phyloP scores from a whole-genome alignment of 352 stramenopile genomes.

The Phytophthora megakarya region DNA sequence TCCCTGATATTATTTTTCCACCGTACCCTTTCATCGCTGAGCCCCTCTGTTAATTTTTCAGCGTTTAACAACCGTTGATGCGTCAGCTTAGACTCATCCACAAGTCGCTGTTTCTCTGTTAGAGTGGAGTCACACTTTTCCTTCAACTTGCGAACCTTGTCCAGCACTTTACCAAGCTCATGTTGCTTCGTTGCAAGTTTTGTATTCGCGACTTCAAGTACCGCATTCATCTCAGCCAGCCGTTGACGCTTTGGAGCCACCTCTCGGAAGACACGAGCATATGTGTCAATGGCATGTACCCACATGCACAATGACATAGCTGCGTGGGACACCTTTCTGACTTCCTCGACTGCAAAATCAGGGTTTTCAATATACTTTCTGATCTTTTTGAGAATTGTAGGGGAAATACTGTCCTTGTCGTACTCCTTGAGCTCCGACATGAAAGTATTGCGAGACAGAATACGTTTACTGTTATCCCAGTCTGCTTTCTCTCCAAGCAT shows the following conservation, averaged over 20 bases:
- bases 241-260: constrained; percentile 77
- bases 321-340: constrained; percentile 81
- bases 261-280: constrained; percentile 73
- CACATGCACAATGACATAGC: constrained; percentile 90
- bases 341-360: constrained; percentile 82
- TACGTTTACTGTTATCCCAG: constrained; percentile 84
- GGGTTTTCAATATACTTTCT: constrained; percentile 86
- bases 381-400: constrained; percentile 66
- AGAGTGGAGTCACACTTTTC: constrained; percentile 67
- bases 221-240: constrained; percentile 72
- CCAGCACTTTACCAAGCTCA: constrained; percentile 62
- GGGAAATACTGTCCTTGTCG: constrained; percentile 80
- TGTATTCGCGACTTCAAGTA: constrained; percentile 72
- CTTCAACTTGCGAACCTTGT: constrained; percentile 58
- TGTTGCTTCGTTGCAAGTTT: constrained; percentile 72
- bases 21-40: constrained; percentile 71
- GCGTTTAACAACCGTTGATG: constrained; percentile 57
- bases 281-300: constrained; percentile 86
- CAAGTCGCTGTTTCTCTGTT: constrained; percentile 66
- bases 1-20: constrained; percentile 72
- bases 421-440: constrained; percentile 88
- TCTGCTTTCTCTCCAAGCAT: constrained; percentile 86
- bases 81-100: constrained; percentile 69
- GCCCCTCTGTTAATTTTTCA: constrained; percentile 64
- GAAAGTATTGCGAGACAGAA: constrained; percentile 74